These are phyloP conservation scores for Lathyrus aphaca DNA, from an alignment of 306 rosid genomes.

Conservation along the genomic window DNA sequence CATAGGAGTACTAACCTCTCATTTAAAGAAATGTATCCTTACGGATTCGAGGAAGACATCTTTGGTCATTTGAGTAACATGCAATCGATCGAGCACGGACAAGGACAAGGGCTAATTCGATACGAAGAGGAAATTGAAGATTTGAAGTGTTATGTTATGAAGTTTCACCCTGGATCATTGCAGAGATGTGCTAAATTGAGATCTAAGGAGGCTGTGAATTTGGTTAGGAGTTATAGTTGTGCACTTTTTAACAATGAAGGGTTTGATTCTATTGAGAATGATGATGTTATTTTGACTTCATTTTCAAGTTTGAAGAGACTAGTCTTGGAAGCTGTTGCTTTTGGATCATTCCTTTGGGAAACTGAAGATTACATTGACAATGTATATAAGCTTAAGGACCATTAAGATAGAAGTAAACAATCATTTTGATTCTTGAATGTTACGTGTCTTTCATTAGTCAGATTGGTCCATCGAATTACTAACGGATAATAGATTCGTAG, in stretches of 20 bases:
- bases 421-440: not conserved
- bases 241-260: conserved; percentile 68
- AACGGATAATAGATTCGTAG: no score
- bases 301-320: conserved; percentile 90
- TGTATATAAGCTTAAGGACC: conserved; percentile 77
- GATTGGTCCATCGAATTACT: not conserved
- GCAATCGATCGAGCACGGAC: conserved; percentile 46
- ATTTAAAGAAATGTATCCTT: conserved; percentile 47
- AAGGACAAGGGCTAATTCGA: conserved; percentile 42
- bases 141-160: conserved; percentile 65
- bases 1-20: conserved; percentile 44
- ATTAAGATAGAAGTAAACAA: conserved; percentile 37
- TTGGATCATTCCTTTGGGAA: conserved; percentile 95
- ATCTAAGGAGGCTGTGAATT: conserved; percentile 71
- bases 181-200: conserved; percentile 82
- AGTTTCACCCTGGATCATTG: conserved; percentile 69
- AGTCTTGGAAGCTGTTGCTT: conserved; percentile 95
- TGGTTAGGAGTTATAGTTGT: conserved; percentile 69
- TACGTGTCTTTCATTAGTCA: not conserved
- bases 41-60: conserved; percentile 53
- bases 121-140: conserved; percentile 53
- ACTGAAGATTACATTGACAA: conserved; percentile 77
- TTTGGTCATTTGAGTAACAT: conserved; percentile 47
- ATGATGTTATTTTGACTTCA: conserved; percentile 77
- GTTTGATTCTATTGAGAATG: conserved; percentile 48